A percentile compares a stretch with the other conserved stretches of the same genome.
Conservation (phyloP, 306 rosid genomes). For the Phaseolus lunatus region DNA sequence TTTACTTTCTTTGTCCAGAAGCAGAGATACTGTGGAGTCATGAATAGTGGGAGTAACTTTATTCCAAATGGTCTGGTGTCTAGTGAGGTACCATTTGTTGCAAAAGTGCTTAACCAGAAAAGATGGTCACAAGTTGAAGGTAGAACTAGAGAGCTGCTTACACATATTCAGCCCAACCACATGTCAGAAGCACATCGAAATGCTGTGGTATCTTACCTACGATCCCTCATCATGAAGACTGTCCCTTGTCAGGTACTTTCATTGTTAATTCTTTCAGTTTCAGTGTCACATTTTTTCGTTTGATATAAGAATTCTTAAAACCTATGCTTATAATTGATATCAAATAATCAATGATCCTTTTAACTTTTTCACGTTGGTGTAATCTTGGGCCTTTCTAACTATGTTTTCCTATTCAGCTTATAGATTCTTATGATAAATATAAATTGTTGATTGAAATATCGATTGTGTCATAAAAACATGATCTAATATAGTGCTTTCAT, state of each 20-base stretch:
- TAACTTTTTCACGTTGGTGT: not conserved
- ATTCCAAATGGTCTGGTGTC: slow-evolving; percentile 72
- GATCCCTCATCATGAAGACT: slow-evolving; percentile 53
- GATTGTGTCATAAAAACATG: not conserved
- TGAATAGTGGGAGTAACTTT: slow-evolving; percentile 48
- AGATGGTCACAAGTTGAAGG: slow-evolving; percentile 74
- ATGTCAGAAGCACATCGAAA: slow-evolving; percentile 63
- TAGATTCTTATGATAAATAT: not conserved
- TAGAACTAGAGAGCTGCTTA: slow-evolving; percentile 65
- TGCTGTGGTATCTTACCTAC: slow-evolving; percentile 66
- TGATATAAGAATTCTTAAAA: not conserved
- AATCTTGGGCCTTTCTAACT: not conserved
- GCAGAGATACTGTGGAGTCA: slow-evolving; percentile 37
- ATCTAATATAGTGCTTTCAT: not conserved
- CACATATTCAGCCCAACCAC: slow-evolving; percentile 66
- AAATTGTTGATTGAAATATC: not conserved
- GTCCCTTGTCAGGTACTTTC: slow-evolving; percentile 68
- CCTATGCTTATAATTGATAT: not conserved
- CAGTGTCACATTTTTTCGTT: not conserved
- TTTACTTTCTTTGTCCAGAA: not conserved
- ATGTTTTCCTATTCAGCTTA: not conserved
- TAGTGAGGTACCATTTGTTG: slow-evolving; percentile 51
- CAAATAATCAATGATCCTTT: not conserved
- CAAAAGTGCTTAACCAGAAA: slow-evolving; percentile 57
- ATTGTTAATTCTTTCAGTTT: not conserved